Base-by-base conservation (phyloP, 176 grass and related monocot species). In the Oryza officinalis region DNA sequence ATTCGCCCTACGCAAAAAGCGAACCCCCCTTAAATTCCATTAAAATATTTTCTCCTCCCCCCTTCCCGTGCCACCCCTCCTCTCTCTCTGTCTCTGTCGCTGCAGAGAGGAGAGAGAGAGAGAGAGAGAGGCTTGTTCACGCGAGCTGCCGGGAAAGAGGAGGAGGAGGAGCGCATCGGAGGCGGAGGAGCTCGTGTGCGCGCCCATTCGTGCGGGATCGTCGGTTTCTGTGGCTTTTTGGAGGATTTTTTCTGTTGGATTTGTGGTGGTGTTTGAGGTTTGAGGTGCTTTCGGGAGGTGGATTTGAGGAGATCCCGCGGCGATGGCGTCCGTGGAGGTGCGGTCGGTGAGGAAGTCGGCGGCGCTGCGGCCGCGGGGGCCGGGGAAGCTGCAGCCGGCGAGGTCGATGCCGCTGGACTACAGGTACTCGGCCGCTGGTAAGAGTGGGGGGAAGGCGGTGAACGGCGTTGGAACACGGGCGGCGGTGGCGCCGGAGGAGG, bases 301-400 rank as follows among this genome's bases (percentile, higher is more conserved):
- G 76, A 90, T 81, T 87, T 85, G 83, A 79, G 83, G 80, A 81
- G 85, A 92, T 90, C 88, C 76, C 41, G 88, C 71, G 38, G 67
- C 38, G 72, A 99, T 99, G 96, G 88, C 96, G 63, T 96, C 96
- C 15, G 93, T 88, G 57, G 89, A 93, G 49, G 89, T 95, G 79
- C 77, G 84, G 75, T 68, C 92, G 59, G 88, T 90, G 78, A 84
- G 85, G 26, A 90, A 99, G 73, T 88, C 84, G 65, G 8, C 88
- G 13, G 90, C 84, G 32, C 87, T 89, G 78, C 82, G 87, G 8
- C 46, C 89, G 60, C 80, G 96, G 67, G 74, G 47, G 13, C 85
- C 91, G 38, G 61, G 69, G 40, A 79, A 85, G 87, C 81, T 96
- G 50, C 86, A 96, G 87, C 35, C 89, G 17, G 76, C 90, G 82